These are phyloP conservation scores for Trametopsis cervina DNA, from an alignment of 768 basidiomycete genomes.

Conservation along the genomic window DNA sequence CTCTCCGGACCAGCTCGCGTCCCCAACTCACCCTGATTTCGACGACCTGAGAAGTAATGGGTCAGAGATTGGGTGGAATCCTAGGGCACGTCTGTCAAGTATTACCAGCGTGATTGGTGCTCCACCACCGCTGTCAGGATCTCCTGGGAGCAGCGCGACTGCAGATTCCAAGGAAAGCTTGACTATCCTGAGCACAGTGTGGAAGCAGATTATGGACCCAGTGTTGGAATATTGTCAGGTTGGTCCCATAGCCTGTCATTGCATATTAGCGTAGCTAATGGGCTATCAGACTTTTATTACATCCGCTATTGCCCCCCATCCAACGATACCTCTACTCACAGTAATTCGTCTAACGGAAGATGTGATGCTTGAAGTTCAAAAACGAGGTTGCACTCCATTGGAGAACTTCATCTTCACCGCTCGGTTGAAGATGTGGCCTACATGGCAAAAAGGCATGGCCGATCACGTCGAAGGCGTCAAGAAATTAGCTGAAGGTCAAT, in stretches of 20 bases:
- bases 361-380: conserved; percentile 66
- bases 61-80: conserved; percentile 40
- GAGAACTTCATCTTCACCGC: conserved; percentile 77
- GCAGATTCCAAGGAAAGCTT: conserved; percentile 45
- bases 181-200: conserved; percentile 53
- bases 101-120: conserved; percentile 16
- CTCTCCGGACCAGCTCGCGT: conserved; percentile 32
- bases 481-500: conserved; percentile 70
- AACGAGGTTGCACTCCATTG: conserved; percentile 70
- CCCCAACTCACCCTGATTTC: conserved; percentile 19
- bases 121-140: conserved; percentile 1
- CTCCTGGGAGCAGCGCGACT: conserved; percentile 18
- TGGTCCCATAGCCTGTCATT: conserved; percentile 7
- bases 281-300: conserved; percentile 54
- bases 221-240: conserved; percentile 82
- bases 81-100: conserved; percentile 15
- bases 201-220: conserved; percentile 93
- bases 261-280: not conserved
- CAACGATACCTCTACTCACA: conserved; percentile 71
- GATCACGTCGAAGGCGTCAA: conserved; percentile 79
- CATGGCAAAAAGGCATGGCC: conserved; percentile 85
- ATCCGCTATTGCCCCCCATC: conserved; percentile 62
- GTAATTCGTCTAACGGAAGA: conserved; percentile 91
- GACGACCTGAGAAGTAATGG: conserved; percentile 26
- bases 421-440: conserved; percentile 86